Evolutionary conservation across 805 yeast genomes (phyloP), one percentile per base, ranked within the genome.

Genomic region (Schwanniomyces pseudopolymorphus): DNA sequence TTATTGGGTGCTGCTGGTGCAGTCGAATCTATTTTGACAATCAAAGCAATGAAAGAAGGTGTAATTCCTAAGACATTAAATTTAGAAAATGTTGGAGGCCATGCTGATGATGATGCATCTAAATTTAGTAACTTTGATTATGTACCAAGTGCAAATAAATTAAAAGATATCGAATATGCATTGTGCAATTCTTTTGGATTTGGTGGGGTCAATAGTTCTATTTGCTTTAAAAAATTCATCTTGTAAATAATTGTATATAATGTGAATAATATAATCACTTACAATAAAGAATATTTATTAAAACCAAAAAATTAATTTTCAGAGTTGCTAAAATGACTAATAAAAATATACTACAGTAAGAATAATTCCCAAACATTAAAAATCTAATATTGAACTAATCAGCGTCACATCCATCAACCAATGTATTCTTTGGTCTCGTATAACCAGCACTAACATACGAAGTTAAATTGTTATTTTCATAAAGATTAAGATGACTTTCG

Each of bases 1-100:
- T 72, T 92, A 17, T 70, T 94, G 24, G 99, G 99, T 1, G 99
- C 96, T 1, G 94, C 99, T 0, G 99, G 99, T 4, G 83, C 96
- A 0, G 89, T 94, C 3, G 99, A 94, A 58, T 81, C 95, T 3
- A 83, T 90, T 1, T 88, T 89, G 63, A 83, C 96, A 0, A 68
- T 89, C 2, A 59, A 84, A 57, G 83, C 96, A 0, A 56, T 92
- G 39, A 62, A 77, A 33, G 62, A 80, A 3, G 74, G 77, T 7
- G 58, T 69, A 1, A 55, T 88, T 2, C 98, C 98, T 0, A 95
- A 96, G 7, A 89, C 96, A 0, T 64, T 87, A 47, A 94, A 94
- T 60, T 75, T 90, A 47, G 72, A 77, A 2, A 55, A 70, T 22
- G 67, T 77, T 3, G 85, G 84, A 9, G 78, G 72, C 22, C 77